Base-by-base conservation (phyloP, 2,329 filamentous ascomycete species). In the Pyrenochaeta sp. region DNA sequence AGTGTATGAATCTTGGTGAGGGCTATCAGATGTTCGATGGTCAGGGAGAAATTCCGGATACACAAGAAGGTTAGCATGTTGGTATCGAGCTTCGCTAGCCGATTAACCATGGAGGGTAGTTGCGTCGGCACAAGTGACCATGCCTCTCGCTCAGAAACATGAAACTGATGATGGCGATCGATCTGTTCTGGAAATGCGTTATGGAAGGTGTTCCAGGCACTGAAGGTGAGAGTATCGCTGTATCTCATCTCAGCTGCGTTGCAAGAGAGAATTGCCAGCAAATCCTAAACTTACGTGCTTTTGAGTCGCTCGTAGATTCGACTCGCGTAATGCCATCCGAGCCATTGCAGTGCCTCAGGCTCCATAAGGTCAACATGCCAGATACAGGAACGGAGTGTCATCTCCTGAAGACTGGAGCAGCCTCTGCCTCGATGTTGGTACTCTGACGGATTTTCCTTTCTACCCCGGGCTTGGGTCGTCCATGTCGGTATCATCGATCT, bases 401-500 rank as follows among this genome's bases (percentile, higher is more conserved):
- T 68, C 7, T 59, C 55, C 34, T 64, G 54, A 4, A 72, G 52
- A 5, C 58, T 65, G 25, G 63, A 55, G n/a, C 58, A 58, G 13
- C 65, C 58, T 22, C 27, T 55, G 8, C 54, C 60, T n/a, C 13
- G 50, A 24, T 62, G 55, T 10, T 45, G 57, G 27, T 64, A 58
- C 15, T 40, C 44, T 8, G 50, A 42, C 24, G 61, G 65, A 32
- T 64, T 46, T n/a, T 55, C 24, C n/a, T 52, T 57, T 50, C 27
- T 61, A 22, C 68, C 65, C n/a, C 56, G 48, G 22, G 55, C 57
- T 36, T 57, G 52, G 27, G 49, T 62, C 27, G 56, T 43, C 68
- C 68, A 71, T 36, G 34, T 55, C 12, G 61, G 52, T 25, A 65
- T 45, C 67, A 69, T 71, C 19, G 68, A 67, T 13, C 40, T 47